Conservation (phyloP, 108 stramenopile species). For the Cyclotella baltica region DNA sequence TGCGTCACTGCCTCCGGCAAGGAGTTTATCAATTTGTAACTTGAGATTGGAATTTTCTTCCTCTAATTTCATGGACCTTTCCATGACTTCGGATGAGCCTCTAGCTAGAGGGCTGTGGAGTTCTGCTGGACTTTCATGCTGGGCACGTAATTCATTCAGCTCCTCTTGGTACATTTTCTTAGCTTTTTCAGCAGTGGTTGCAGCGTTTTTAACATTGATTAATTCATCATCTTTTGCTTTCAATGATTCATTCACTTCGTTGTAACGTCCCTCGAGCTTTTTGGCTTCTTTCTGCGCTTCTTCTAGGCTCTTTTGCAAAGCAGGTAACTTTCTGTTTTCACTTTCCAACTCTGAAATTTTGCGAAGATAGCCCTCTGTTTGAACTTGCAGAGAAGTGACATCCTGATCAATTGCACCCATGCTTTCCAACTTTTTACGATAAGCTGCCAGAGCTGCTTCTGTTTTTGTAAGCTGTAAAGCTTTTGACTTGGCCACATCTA, state of each 20-base stretch:
- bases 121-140: conserved; percentile 69
- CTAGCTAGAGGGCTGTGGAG: conserved; percentile 41
- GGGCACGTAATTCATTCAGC: conserved; percentile 74
- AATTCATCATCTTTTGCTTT: conserved; percentile 67
- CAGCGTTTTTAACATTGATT: conserved; percentile 66
- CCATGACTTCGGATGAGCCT: conserved; percentile 50
- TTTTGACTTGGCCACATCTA: conserved; percentile 85
- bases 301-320: conserved; percentile 69
- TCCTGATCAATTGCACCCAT: conserved; percentile 80
- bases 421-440: conserved; percentile 82
- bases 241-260: conserved; percentile 47
- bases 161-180: conserved; percentile 87
- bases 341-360: conserved; percentile 87
- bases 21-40: conserved; percentile 65
- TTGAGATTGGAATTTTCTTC: conserved; percentile 78
- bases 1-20: conserved; percentile 37
- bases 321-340: conserved; percentile 74
- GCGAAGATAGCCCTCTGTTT: conserved; percentile 74
- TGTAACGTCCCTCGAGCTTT: conserved; percentile 53
- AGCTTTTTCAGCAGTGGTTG: conserved; percentile 69
- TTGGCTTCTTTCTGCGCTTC: conserved; percentile 55
- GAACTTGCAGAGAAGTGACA: conserved; percentile 82
- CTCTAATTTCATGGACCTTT: conserved; percentile 79
- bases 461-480: conserved; percentile 80
- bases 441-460: conserved; percentile 79